Evolutionary conservation across 768 basidiomycete species (phyloP).

Genomic region (Hypholoma sublateritium): DNA sequence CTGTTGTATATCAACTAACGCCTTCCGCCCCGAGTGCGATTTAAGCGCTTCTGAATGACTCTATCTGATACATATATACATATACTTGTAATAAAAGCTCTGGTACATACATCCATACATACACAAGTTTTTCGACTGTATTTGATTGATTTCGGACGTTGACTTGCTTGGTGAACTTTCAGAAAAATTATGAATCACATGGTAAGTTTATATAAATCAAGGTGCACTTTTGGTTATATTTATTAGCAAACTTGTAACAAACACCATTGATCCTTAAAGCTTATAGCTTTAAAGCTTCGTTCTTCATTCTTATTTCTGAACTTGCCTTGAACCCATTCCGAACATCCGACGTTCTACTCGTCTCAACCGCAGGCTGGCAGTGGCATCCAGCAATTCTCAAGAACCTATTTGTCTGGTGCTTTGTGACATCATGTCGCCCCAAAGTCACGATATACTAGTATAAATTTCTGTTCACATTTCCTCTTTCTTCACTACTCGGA

Average conservation of each 20-base stretch:
- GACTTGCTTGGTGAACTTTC: no score
- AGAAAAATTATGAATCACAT: no score
- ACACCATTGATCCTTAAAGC: no score
- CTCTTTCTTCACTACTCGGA: neutral
- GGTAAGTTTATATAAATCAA: no score
- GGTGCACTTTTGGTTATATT: no score
- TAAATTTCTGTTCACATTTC: neutral
- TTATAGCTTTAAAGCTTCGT: no score
- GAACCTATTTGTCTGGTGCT: neutral
- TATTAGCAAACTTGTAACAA: no score
- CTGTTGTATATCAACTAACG: constrained; percentile 13
- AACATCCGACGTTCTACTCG: no score
- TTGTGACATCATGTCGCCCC: neutral
- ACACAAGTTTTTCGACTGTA: neutral
- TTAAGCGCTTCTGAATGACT: neutral
- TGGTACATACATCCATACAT: neutral
- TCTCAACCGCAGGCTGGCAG: no score
- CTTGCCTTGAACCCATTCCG: no score
- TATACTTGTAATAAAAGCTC: constrained; percentile 7
- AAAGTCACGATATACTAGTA: neutral
- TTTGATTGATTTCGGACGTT: neutral
- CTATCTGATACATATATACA: constrained; percentile 3
- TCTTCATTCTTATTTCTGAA: no score
- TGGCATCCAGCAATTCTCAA: no score
- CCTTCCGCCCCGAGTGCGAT: neutral